Conservation (phyloP, 169 alveolate genomes). For the Besnoitia besnoiti region DNA sequence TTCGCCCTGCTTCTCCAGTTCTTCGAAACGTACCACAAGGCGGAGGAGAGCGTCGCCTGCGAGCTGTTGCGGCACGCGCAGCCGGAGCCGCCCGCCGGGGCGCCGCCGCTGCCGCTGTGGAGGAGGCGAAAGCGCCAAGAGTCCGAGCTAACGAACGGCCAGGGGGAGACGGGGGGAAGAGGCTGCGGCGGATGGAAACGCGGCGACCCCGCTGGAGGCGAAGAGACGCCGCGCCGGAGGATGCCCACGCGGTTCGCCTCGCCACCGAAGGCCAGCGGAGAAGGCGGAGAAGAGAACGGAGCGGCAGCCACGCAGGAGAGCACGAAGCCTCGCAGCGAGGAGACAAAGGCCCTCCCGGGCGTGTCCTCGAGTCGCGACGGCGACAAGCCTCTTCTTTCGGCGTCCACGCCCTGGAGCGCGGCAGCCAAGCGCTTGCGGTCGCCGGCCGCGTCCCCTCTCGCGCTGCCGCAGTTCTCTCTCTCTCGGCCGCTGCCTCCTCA, state of each 20-base stretch:
- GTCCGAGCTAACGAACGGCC: no score
- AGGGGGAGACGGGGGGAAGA: no score
- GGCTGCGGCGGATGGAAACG: not conserved
- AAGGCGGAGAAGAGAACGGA: not conserved
- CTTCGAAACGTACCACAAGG: conserved; percentile 1
- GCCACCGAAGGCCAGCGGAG: not conserved
- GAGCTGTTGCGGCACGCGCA: not conserved
- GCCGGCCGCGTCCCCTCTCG: not conserved
- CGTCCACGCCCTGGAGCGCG: not conserved
- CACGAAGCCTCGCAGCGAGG: not conserved
- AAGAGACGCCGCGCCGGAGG: not conserved
- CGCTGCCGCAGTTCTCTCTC: not conserved
- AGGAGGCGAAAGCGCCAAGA: no score
- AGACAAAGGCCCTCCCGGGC: not conserved
- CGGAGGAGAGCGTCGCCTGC: not conserved
- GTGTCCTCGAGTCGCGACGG: not conserved
- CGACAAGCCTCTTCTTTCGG: no score
- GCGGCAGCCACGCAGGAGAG: not conserved
- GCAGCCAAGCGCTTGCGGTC: not conserved
- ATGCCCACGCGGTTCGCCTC: not conserved
- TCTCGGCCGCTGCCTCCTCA: not conserved
- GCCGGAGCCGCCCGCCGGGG: no score
- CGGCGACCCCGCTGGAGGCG: not conserved
- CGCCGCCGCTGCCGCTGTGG: no score
- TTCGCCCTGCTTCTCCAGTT: not conserved